Base-by-base conservation (phyloP, 176 grass and related monocot genomes). In the Eragrostis nindensis region DNA sequence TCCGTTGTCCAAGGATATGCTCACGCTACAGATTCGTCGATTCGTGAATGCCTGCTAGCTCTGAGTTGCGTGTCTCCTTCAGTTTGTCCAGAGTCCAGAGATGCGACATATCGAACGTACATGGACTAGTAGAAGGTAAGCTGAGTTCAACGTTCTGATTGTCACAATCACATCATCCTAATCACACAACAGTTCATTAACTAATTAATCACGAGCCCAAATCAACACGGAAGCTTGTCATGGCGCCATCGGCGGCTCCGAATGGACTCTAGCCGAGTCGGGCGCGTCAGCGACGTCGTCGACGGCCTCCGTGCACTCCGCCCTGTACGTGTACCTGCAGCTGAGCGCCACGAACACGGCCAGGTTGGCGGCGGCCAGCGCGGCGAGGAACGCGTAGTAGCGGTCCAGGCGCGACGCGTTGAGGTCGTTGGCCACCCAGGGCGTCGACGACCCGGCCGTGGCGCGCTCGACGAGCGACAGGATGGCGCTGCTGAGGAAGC, bases 381-480 rank as follows among this genome's bases (percentile, higher is more conserved):
- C 36, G 24, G 92, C 61, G 13, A 98, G 86, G 46, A 93, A 78
- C 67, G 75, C 88, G 81, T 90, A 98, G 64, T 98, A 98, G 69
- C 68, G 81, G 82, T 98, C 92, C 27, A 98, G 86, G 66, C 42
- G 85, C 6, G 92, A 95, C 2, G 83, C 82, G 84, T 98, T 98
- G 54, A 98, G 80, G 68, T 98, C 82, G 45, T 93, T 91, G 53
- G 74, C 45, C 66, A 95, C 86, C 96, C 88, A 98, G 0, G 88
- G 90, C 18, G 60, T 53, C 2, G 4, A 86, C 86, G 24, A 46
- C 27, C 27, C 49, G 4, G 61, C 70, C 1, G 95, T 94, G 15
- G 81, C 79, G 6, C 82, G 55, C 19, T 74, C 77, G 6, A 95
- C 92, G 9, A 82, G 25, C 0, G 84, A 65, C 17, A 98, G 90